These are phyloP conservation scores for Xylaria scruposa DNA, from an alignment of 495 filamentous ascomycete genomes.

Conservation along the genomic window DNA sequence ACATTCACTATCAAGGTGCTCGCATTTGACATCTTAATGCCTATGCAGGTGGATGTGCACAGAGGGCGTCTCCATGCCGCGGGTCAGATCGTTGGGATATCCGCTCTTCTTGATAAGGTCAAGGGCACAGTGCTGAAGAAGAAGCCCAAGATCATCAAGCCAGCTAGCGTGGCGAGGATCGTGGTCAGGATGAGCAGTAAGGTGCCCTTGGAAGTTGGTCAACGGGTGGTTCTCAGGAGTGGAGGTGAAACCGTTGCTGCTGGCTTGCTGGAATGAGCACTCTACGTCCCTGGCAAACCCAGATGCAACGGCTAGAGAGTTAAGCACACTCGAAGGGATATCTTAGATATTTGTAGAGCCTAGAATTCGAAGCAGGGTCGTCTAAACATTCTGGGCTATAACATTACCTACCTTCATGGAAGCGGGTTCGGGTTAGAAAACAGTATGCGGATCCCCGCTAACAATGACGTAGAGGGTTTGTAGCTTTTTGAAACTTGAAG, in stretches of 20 bases:
- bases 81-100: constrained; percentile 72
- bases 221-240: constrained; percentile 78
- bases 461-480: too few relatives aligned
- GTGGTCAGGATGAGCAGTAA: constrained; percentile 76
- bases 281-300: not conserved
- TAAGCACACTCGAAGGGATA: not conserved
- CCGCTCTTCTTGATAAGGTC: constrained; percentile 76
- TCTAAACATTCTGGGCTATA: not conserved
- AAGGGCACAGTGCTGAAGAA: constrained; percentile 76
- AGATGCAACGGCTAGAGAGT: not conserved
- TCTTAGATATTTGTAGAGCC: not conserved
- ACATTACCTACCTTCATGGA: not conserved
- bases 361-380: not conserved
- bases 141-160: constrained; percentile 80
- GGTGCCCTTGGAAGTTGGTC: constrained; percentile 79
- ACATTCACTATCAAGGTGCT: constrained; percentile 81
- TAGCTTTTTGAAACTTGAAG: not conserved
- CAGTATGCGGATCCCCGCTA: not conserved
- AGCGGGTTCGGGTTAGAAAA: not conserved
- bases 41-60: constrained; percentile 88
- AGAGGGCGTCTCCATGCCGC: constrained; percentile 80
- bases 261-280: constrained; percentile 70
- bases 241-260: constrained; percentile 86
- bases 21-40: constrained; percentile 87
- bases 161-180: constrained; percentile 68